Conservation (phyloP, 139 green algal genomes). For the Chlamydomonas urium region DNA sequence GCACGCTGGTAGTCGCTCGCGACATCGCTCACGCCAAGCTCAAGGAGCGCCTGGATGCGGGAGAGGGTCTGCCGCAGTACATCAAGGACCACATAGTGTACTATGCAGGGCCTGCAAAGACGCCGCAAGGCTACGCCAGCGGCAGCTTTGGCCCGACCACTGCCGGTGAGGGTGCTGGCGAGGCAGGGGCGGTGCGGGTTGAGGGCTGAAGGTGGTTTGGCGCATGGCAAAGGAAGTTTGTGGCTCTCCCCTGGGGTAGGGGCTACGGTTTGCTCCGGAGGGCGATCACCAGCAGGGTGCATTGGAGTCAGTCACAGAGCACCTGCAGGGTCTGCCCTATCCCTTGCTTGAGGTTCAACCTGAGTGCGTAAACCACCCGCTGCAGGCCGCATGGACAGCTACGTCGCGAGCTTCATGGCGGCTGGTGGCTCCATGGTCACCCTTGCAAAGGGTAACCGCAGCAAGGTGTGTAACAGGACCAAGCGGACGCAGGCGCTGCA, state of each 20-base stretch:
- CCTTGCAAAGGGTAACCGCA: constrained; percentile 48
- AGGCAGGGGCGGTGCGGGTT: neutral
- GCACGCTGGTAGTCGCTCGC: constrained; percentile 37
- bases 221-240: too few species aligned
- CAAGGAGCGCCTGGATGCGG: constrained; percentile 21
- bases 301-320: too few species aligned
- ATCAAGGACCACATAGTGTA: constrained; percentile 51
- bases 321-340: too few species aligned
- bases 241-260: neutral
- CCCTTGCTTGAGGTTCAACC: too few species aligned
- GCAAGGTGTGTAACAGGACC: constrained; percentile 13
- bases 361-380: too few species aligned
- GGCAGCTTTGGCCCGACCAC: constrained; percentile 48
- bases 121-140: constrained; percentile 31
- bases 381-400: constrained; percentile 51
- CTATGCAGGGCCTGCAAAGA: constrained; percentile 49
- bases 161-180: constrained; percentile 32
- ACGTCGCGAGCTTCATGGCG: constrained; percentile 40
- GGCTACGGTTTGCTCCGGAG: too few species aligned
- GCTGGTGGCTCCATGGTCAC: constrained; percentile 41
- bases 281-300: too few species aligned
- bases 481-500: too few species aligned
- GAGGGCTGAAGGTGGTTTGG: too few species aligned
- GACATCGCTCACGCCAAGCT: constrained; percentile 51
- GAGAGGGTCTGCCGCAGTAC: constrained; percentile 35